A percentile compares a stretch with the other conserved stretches of the same genome.
Evolutionary conservation across 1,284 basidiomycete species (phyloP).

Genomic region (Trametes sp.): DNA sequence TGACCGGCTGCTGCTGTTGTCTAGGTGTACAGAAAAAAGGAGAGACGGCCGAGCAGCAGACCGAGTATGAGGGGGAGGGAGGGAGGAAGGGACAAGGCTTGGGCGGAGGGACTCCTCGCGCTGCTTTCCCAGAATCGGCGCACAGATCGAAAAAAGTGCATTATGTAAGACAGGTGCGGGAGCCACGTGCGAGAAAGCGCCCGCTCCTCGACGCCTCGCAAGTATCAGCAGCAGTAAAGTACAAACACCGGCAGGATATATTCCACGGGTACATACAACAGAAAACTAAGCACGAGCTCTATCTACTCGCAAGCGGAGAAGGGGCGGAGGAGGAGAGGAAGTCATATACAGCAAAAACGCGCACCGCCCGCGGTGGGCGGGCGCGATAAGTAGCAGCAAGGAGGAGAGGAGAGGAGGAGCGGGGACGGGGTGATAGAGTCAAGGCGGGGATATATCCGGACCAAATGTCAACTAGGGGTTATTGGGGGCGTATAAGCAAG

Average conservation of each 20-base stretch:
- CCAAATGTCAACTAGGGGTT: slow-evolving; percentile 6
- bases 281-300: slow-evolving; percentile 1
- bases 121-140: slow-evolving; percentile 16
- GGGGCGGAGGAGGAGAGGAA: background rate
- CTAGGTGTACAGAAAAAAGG: slow-evolving; percentile 4
- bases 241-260: slow-evolving; percentile 22
- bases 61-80: background rate
- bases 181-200: background rate
- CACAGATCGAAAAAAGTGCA: slow-evolving; percentile 32
- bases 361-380: slow-evolving; percentile 12
- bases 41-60: background rate
- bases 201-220: slow-evolving; percentile 2
- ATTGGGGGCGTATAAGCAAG: background rate
- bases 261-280: slow-evolving; percentile 28
- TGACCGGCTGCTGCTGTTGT: slow-evolving; percentile 28
- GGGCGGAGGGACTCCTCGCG: background rate
- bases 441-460: slow-evolving; percentile 14
- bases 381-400: slow-evolving; percentile 17
- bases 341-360: slow-evolving; percentile 12
- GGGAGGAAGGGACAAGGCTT: background rate
- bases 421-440: background rate
- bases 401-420: background rate
- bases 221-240: no score
- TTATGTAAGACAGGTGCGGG: slow-evolving; percentile 28
- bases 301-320: slow-evolving; percentile 12